Percentiles rank a stretch among this genome's conserved stretches.
Evolutionary conservation across 345 rosid genomes (phyloP).

Genomic region (Eucalyptus grandis): DNA sequence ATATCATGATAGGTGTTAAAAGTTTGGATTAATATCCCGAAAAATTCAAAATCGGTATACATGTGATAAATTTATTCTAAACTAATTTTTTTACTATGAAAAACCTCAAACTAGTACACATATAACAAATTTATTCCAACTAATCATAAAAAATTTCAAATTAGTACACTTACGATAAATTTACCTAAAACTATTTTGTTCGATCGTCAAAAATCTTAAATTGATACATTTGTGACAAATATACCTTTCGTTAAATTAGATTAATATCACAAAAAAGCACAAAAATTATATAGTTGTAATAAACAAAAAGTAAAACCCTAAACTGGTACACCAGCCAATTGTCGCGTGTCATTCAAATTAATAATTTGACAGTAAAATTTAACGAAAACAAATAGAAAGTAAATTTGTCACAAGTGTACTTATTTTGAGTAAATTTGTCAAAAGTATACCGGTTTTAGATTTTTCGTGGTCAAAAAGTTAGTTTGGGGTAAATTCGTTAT

Average conservation of each 20-base stretch:
- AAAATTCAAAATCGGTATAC: rapidly evolving
- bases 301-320: rapidly evolving
- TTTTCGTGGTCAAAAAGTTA: no score
- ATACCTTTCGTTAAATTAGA: rapidly evolving
- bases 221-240: rapidly evolving
- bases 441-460: no score
- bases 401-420: no score
- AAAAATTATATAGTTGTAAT: rapidly evolving
- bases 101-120: rapidly evolving
- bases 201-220: rapidly evolving
- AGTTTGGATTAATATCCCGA: no score
- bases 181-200: no score
- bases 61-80: rapidly evolving
- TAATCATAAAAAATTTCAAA: no score
- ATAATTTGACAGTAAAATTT: no score
- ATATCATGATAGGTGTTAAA: not conserved
- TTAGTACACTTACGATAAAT: rapidly evolving
- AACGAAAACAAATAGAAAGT: rapidly evolving
- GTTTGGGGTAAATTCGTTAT: rapidly evolving
- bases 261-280: no score
- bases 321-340: no score
- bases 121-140: no score
- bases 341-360: no score
- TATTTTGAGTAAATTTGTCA: no score
- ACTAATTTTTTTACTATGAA: rapidly evolving